Conservation (phyloP, 495 filamentous ascomycete species). For the Viridothelium virens region DNA sequence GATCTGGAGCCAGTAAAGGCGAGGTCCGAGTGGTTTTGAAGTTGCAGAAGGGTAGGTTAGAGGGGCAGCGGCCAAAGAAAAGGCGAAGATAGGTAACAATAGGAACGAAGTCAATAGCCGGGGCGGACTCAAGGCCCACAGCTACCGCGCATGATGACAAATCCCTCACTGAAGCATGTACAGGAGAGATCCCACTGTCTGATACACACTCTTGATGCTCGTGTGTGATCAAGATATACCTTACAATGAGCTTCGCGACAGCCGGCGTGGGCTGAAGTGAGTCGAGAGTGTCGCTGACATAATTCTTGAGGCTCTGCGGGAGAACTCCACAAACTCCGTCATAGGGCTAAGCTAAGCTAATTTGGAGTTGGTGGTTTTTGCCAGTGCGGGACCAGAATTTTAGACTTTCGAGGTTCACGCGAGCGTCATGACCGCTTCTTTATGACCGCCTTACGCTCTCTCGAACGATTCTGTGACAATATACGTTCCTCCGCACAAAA, state of each 20-base stretch:
- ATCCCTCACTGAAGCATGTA: not conserved
- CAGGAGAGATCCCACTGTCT: not conserved
- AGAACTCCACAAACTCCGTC: not conserved
- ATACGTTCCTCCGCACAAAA: too few relatives aligned
- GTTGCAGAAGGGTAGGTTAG: not conserved
- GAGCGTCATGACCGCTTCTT: not conserved
- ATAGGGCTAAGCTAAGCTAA: not conserved
- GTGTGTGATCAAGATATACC: not conserved
- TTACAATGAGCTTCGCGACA: not conserved
- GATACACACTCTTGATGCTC: not conserved
- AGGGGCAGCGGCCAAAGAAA: not conserved
- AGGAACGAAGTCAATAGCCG: conserved; percentile 1
- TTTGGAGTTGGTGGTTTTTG: too few relatives aligned
- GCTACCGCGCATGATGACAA: conserved; percentile 2
- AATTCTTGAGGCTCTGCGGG: conserved; percentile 6
- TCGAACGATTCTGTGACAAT: too few relatives aligned
- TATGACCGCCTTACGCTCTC: too few relatives aligned
- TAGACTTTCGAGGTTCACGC: not conserved
- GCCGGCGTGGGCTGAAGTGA: not conserved
- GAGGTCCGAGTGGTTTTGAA: not conserved
- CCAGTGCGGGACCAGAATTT: not conserved
- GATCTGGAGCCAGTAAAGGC: conserved; percentile 7
- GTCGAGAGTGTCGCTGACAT: not conserved
- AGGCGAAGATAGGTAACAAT: not conserved
- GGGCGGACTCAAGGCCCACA: not conserved